Evolutionary conservation across 208 protist genomes (phyloP).

Genomic region (Wallacemonas sp.): DNA sequence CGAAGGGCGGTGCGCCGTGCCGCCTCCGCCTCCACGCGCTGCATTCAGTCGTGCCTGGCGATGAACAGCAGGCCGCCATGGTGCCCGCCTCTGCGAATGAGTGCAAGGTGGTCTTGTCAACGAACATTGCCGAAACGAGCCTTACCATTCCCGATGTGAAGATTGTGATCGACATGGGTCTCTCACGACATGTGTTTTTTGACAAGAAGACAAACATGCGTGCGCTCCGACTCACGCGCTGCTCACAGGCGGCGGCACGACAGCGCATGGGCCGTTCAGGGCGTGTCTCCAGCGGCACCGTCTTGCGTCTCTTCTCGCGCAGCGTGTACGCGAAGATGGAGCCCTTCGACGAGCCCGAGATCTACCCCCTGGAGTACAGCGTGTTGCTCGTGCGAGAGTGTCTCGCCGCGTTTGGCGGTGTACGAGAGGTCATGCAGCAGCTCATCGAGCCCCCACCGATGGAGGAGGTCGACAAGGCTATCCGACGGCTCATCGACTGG

Average conservation of each 20-base stretch:
- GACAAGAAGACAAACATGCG: slow-evolving; percentile 24
- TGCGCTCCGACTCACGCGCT: slow-evolving; percentile 13
- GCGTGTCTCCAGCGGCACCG: slow-evolving; percentile 90
- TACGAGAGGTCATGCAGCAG: slow-evolving; percentile 21
- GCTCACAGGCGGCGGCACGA: slow-evolving; percentile 83
- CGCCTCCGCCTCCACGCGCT: slow-evolving; percentile 17
- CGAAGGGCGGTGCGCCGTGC: background rate
- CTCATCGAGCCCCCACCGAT: slow-evolving; percentile 22
- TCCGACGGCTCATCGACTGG: slow-evolving; percentile 19
- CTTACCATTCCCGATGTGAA: slow-evolving; percentile 91
- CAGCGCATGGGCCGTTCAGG: slow-evolving; percentile 97
- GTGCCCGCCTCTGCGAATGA: slow-evolving; percentile 10
- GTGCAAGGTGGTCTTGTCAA: slow-evolving; percentile 88
- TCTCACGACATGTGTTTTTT: slow-evolving; percentile 16
- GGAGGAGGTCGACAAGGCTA: slow-evolving; percentile 12
- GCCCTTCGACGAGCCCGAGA: slow-evolving; percentile 26
- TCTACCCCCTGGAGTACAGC: slow-evolving; percentile 27
- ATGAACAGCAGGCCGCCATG: slow-evolving; percentile 18
- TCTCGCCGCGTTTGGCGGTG: slow-evolving; percentile 18
- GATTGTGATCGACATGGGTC: slow-evolving; percentile 87
- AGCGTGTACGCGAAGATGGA: slow-evolving; percentile 11
- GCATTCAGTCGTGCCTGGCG: slow-evolving; percentile 20
- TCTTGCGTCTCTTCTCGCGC: slow-evolving; percentile 91
- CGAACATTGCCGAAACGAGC: slow-evolving; percentile 95
- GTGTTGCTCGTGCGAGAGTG: slow-evolving; percentile 23